Conservation (phyloP, 768 basidiomycete species). For the Suillus plorans region DNA sequence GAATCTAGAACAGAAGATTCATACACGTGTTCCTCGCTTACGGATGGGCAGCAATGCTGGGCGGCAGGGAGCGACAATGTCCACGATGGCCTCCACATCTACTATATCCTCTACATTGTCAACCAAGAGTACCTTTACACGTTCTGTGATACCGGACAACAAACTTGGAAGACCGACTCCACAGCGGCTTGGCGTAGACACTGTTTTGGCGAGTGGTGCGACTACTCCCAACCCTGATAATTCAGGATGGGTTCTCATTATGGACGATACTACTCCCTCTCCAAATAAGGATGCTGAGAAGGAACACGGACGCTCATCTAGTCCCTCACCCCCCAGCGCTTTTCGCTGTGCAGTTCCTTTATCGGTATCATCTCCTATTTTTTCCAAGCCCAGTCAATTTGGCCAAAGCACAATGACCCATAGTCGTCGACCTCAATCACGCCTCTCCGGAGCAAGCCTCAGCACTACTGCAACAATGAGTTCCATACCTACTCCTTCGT, state of each 20-base stretch:
- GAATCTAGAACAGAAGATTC: conserved; percentile 83
- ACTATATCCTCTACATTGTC: conserved; percentile 32
- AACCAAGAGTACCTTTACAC: conserved; percentile 19
- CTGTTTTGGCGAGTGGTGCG: conserved; percentile 36
- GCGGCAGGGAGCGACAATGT: conserved; percentile 43
- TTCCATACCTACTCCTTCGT: conserved; percentile 64
- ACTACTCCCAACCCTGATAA: conserved; percentile 54
- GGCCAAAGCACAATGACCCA: conserved; percentile 44
- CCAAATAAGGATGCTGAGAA: conserved; percentile 57
- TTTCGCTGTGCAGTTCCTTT: conserved; percentile 50
- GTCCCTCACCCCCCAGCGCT: conserved; percentile 55
- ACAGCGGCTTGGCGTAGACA: conserved; percentile 47
- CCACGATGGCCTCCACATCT: conserved; percentile 34
- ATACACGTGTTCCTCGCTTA: conserved; percentile 80
- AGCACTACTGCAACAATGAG: conserved; percentile 57
- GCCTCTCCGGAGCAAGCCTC: conserved; percentile 63
- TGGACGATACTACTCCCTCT: conserved; percentile 82
- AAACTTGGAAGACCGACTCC: conserved; percentile 24
- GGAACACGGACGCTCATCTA: conserved; percentile 60
- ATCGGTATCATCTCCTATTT: conserved; percentile 47
- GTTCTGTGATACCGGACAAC: conserved; percentile 17
- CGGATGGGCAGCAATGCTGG: conserved; percentile 78
- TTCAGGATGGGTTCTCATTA: conserved; percentile 85
- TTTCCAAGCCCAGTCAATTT: conserved; percentile 40
- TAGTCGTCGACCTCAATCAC: conserved; percentile 68